Evolutionary conservation across 345 rosid genomes (phyloP).

Genomic region (Dimocarpus longan): DNA sequence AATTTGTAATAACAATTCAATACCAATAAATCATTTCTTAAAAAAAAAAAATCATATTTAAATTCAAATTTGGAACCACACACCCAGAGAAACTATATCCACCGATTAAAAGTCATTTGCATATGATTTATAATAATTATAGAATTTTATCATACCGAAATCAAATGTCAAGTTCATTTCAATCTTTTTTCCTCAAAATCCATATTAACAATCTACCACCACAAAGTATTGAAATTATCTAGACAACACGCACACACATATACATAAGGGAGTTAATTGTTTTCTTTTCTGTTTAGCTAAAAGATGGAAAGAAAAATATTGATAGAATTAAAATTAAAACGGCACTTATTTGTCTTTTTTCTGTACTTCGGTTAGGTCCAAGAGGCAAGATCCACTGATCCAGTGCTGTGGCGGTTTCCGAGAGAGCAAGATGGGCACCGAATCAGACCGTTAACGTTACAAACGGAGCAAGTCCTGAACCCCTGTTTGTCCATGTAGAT

Average conservation of each 20-base stretch:
- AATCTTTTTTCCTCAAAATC: too few relatives aligned
- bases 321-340: background rate
- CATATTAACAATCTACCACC: background rate
- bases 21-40: too few relatives aligned
- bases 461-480: slow-evolving; percentile 42
- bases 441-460: slow-evolving; percentile 52
- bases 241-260: background rate
- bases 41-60: too few relatives aligned
- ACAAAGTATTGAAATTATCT: background rate
- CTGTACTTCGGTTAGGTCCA: background rate
- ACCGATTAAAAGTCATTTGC: too few relatives aligned
- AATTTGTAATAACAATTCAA: too few relatives aligned
- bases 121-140: too few relatives aligned
- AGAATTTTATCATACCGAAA: background rate
- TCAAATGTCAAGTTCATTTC: background rate
- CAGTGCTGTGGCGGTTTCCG: slow-evolving; percentile 22
- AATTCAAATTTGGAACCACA: too few relatives aligned
- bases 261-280: background rate
- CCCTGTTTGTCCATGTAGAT: slow-evolving; percentile 45
- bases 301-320: background rate
- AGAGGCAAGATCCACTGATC: background rate
- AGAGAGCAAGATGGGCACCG: slow-evolving; percentile 44
- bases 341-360: background rate
- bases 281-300: too few relatives aligned
- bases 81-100: too few relatives aligned